These are phyloP conservation scores for Aspergillus fumigatus DNA, from an alignment of 2,329 filamentous ascomycete genomes.

Conservation along the genomic window DNA sequence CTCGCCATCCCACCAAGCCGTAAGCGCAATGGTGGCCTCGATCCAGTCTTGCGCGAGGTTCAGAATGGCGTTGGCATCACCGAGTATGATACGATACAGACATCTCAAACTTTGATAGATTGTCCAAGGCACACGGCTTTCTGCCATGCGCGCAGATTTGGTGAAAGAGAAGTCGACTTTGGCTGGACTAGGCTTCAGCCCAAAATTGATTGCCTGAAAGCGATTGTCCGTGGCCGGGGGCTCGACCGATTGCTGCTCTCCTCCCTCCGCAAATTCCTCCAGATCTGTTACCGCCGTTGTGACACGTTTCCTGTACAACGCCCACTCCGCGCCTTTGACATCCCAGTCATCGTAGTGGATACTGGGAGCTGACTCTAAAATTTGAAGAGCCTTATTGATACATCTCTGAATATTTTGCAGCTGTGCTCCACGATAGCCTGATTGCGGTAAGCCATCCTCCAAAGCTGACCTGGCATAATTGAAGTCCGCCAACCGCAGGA, in stretches of 20 bases:
- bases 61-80: slow-evolving; percentile 69
- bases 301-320: slow-evolving; percentile 72
- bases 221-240: slow-evolving; percentile 37
- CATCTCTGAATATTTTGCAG: slow-evolving; percentile 74
- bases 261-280: slow-evolving; percentile 73
- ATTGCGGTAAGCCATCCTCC: slow-evolving; percentile 58
- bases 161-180: slow-evolving; percentile 56
- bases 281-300: slow-evolving; percentile 66
- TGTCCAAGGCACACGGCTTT: slow-evolving; percentile 82
- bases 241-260: slow-evolving; percentile 46
- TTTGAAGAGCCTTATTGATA: slow-evolving; percentile 61
- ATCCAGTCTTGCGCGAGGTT: slow-evolving; percentile 83
- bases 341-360: slow-evolving; percentile 68
- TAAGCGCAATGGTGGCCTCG: slow-evolving; percentile 76
- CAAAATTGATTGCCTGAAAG: slow-evolving; percentile 48
- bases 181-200: slow-evolving; percentile 35
- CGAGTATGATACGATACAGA: slow-evolving; percentile 76
- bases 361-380: slow-evolving; percentile 71
- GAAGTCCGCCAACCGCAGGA: slow-evolving; percentile 74
- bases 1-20: slow-evolving; percentile 91
- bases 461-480: slow-evolving; percentile 63
- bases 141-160: slow-evolving; percentile 66
- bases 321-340: slow-evolving; percentile 75
- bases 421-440: slow-evolving; percentile 68
- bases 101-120: slow-evolving; percentile 80